Conservation (phyloP, 2,329 filamentous ascomycete genomes). For the Pseudogymnoascus sp. region DNA sequence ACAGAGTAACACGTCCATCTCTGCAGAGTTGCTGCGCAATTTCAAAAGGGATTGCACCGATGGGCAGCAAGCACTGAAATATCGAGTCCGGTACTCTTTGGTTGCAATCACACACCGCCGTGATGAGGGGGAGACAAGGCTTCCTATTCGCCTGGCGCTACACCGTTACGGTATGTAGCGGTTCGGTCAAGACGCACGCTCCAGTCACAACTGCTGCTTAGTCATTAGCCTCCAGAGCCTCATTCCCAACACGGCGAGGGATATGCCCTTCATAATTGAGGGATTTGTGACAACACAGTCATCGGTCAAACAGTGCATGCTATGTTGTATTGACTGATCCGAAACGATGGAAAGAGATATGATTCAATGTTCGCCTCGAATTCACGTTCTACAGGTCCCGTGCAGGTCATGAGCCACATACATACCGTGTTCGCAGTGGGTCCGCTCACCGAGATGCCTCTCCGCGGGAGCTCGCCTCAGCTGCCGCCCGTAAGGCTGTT, state of each 20-base stretch:
- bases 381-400: background rate
- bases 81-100: background rate
- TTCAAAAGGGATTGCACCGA: background rate
- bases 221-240: background rate
- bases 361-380: background rate
- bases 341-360: background rate
- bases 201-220: background rate
- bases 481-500: background rate
- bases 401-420: background rate
- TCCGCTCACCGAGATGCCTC: background rate
- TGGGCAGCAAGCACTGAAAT: no score
- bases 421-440: background rate
- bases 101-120: background rate
- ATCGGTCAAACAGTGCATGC: background rate
- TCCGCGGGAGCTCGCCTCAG: background rate
- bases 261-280: background rate
- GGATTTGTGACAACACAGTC: background rate
- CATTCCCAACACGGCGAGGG: background rate
- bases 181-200: background rate
- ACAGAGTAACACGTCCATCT: background rate
- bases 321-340: background rate
- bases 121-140: background rate
- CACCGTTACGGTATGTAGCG: background rate
- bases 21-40: background rate
- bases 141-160: background rate